Evolutionary conservation across 495 filamentous ascomycete genomes (phyloP).

Genomic region (Coniosporium apollinis): DNA sequence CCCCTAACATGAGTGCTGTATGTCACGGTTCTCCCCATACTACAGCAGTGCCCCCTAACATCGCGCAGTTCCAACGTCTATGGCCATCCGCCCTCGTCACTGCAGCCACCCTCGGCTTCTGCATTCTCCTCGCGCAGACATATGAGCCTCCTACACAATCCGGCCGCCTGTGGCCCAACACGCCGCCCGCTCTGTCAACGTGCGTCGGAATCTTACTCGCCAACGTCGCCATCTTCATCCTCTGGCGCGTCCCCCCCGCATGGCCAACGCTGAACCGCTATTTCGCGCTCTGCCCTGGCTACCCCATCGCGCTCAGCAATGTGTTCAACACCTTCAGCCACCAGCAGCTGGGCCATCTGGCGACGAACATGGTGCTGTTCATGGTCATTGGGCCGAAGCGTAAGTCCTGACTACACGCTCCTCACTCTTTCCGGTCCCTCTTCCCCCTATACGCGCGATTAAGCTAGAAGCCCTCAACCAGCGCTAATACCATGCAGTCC

Average conservation of each 20-base stretch:
- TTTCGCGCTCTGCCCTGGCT: conserved; percentile 54
- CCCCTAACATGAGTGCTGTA: conserved; percentile 12
- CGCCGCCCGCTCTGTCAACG: conserved; percentile 68
- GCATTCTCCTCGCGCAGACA: conserved; percentile 35
- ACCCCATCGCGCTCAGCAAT: conserved; percentile 45
- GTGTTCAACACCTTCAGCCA: conserved; percentile 69
- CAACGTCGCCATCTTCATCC: conserved; percentile 43
- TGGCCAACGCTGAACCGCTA: conserved; percentile 67
- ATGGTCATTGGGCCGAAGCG: conserved; percentile 40
- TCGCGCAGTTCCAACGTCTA: conserved; percentile 39
- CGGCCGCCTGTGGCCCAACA: conserved; percentile 50
- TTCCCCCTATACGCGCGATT: conserved; percentile 28
- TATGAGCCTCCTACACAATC: conserved; percentile 45
- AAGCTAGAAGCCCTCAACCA: too few species aligned
- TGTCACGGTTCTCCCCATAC: background rate
- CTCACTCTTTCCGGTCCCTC: too few species aligned
- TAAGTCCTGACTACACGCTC: too few species aligned
- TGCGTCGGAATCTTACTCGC: conserved; percentile 43
- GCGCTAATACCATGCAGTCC: conserved; percentile 15
- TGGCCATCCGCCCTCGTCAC: conserved; percentile 45
- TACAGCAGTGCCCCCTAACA: conserved; percentile 12
- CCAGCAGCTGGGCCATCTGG: conserved; percentile 46
- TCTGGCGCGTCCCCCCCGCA: conserved; percentile 51
- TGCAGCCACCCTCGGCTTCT: conserved; percentile 31
- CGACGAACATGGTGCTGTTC: conserved; percentile 50